Evolutionary conservation across 208 protist species (phyloP).

Genomic region (Herpetomonas samuelpessoai): DNA sequence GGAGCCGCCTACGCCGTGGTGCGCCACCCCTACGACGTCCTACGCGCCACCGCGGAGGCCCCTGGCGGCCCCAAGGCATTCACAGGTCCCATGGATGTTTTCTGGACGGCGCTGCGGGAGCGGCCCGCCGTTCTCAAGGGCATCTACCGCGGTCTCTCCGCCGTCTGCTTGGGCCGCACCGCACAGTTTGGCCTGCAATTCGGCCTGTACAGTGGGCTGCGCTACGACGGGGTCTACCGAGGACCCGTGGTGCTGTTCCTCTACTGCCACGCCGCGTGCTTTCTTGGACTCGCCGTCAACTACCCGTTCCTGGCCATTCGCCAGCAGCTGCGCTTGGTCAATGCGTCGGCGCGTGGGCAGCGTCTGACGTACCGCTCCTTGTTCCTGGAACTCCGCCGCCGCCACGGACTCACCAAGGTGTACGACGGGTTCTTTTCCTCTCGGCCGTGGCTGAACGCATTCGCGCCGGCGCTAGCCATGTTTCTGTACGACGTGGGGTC

Average conservation of each 20-base stretch:
- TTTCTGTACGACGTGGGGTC: constrained; percentile 53
- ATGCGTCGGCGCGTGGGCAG: constrained; percentile 23
- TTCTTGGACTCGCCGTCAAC: constrained; percentile 42
- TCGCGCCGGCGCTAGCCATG: constrained; percentile 68
- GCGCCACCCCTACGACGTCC: constrained; percentile 77
- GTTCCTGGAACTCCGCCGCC: constrained; percentile 48
- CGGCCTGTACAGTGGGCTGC: constrained; percentile 73
- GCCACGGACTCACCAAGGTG: constrained; percentile 73
- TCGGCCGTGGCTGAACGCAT: constrained; percentile 61
- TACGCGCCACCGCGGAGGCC: constrained; percentile 64
- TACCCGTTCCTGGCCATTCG: constrained; percentile 71
- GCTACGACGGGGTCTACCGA: constrained; percentile 75
- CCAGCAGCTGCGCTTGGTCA: constrained; percentile 59
- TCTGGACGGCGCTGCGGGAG: constrained; percentile 54
- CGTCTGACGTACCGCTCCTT: constrained; percentile 55
- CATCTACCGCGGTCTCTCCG: constrained; percentile 53
- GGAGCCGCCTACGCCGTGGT: constrained; percentile 44
- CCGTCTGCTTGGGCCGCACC: constrained; percentile 25
- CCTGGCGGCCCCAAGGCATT: constrained; percentile 35
- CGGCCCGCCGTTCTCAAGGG: constrained; percentile 44
- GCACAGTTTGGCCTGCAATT: constrained; percentile 59
- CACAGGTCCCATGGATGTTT: constrained; percentile 49
- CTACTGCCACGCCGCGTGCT: constrained; percentile 65
- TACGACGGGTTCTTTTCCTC: constrained; percentile 82
- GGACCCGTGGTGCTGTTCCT: constrained; percentile 52